Percentiles rank a stretch among this genome's conserved stretches.
Evolutionary conservation across 805 yeast species (phyloP).

Genomic region (Scheffersomyces lignosus): DNA sequence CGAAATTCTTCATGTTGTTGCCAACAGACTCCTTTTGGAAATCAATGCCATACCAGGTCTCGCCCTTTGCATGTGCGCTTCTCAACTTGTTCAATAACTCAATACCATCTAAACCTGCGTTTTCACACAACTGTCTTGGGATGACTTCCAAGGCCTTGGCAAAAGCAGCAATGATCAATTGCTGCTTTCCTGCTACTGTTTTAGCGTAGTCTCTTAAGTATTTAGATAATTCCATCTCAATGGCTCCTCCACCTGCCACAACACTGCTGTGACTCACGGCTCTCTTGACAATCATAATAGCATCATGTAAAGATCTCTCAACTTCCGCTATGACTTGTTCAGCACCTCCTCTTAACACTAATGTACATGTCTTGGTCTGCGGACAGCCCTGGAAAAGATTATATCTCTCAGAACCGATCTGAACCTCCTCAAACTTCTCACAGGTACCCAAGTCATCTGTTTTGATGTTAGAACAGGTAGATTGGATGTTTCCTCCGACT

Average conservation of each 20-base stretch:
- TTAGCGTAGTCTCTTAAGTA: constrained; percentile 83
- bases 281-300: constrained; percentile 96
- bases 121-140: constrained; percentile 96
- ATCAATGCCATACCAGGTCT: constrained; percentile 89
- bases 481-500: constrained; percentile 87
- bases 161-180: constrained; percentile 84
- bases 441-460: constrained; percentile 81
- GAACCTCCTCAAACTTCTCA: constrained; percentile 84
- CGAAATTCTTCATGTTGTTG: constrained; percentile 79
- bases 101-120: constrained; percentile 99
- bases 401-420: constrained; percentile 94
- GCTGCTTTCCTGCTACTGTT: constrained; percentile 94
- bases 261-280: constrained; percentile 83
- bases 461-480: constrained; percentile 68
- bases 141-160: constrained; percentile 94
- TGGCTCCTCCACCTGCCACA: constrained; percentile 99
- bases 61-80: constrained; percentile 93
- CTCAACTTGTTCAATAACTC: constrained; percentile 88
- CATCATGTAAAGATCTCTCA: constrained; percentile 96
- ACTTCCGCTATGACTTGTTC: constrained; percentile 98
- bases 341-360: constrained; percentile 94
- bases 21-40: constrained; percentile 81
- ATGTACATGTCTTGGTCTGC: constrained; percentile 87
- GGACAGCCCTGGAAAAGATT: constrained; percentile 93
- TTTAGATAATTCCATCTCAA: constrained; percentile 94